phyloP scores from a whole-genome alignment of 176 grass and related monocot genomes.

The Canna indica region DNA sequence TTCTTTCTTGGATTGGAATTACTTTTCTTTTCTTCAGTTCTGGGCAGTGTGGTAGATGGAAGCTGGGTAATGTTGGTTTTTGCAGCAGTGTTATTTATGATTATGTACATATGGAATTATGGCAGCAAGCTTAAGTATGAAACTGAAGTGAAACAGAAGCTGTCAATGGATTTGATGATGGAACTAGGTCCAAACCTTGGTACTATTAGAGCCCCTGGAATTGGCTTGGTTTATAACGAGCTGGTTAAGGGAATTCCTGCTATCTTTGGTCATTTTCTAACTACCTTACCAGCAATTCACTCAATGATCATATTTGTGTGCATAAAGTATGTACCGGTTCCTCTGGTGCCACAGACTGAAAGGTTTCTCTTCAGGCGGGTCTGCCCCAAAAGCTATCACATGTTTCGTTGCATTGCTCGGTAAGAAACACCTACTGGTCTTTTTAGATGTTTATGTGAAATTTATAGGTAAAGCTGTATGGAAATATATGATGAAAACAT shows the following conservation, averaged over 20 bases:
- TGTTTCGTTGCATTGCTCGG: constrained; percentile 98
- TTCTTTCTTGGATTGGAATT: constrained; percentile 83
- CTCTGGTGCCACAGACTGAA: constrained; percentile 87
- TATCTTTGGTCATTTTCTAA: constrained; percentile 88
- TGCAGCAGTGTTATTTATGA: constrained; percentile 61
- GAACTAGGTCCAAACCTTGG: constrained; percentile 86
- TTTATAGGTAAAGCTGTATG: neutral
- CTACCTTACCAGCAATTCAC: constrained; percentile 90
- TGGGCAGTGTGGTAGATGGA: constrained; percentile 67
- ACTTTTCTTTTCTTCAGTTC: constrained; percentile 89
- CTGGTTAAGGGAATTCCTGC: constrained; percentile 84
- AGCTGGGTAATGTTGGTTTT: constrained; percentile 93
- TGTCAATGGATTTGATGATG: constrained; percentile 71
- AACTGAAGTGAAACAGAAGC: constrained; percentile 94
- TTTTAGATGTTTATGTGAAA: neutral
- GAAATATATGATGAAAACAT: neutral
- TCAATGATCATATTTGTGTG: constrained; percentile 99
- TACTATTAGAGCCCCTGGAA: constrained; percentile 87
- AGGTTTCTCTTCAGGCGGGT: constrained; percentile 93
- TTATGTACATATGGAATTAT: constrained; percentile 98
- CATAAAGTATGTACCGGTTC: constrained; percentile 94
- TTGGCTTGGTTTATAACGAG: constrained; percentile 96
- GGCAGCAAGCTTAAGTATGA: constrained; percentile 92
- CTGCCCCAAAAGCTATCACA: constrained; percentile 82
- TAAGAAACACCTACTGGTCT: constrained; percentile 15